Conservation (phyloP, 2,329 filamentous ascomycete species). For the Dactylonectria estremocensis region DNA sequence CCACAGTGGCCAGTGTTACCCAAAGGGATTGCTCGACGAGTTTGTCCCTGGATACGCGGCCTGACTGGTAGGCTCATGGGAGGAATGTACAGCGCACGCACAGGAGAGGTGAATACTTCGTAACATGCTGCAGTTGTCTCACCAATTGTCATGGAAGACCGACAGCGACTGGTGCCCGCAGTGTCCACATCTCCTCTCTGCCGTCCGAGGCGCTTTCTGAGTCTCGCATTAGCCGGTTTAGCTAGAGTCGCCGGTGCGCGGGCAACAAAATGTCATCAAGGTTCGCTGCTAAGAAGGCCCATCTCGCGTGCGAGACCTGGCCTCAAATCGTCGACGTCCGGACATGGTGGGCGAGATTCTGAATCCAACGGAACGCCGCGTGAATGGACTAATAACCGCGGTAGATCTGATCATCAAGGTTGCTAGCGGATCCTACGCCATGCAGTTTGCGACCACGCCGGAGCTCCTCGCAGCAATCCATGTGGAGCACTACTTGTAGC, state of each 20-base stretch:
- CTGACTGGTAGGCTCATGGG: slow-evolving; percentile 14
- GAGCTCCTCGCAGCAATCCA: slow-evolving; percentile 14
- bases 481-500: slow-evolving; percentile 28
- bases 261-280: slow-evolving; percentile 8
- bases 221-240: slow-evolving; percentile 1
- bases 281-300: not conserved
- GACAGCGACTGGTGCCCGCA: slow-evolving; percentile 17
- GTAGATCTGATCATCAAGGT: slow-evolving; percentile 39
- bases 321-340: not conserved
- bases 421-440: slow-evolving; percentile 32
- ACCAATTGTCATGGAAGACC: slow-evolving; percentile 19
- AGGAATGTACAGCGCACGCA: slow-evolving; percentile 6
- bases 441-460: slow-evolving; percentile 14
- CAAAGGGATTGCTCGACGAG: slow-evolving; percentile 11
- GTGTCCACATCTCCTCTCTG: slow-evolving; percentile 12
- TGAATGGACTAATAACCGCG: slow-evolving; percentile 16
- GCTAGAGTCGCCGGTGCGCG: not conserved
- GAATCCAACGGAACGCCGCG: slow-evolving; percentile 18
- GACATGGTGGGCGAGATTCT: slow-evolving; percentile 7
- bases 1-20: slow-evolving; percentile 16
- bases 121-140: slow-evolving; percentile 8
- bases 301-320: not conserved
- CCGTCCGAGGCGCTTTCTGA: slow-evolving; percentile 20
- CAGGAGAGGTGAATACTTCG: not conserved
- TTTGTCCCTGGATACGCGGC: slow-evolving; percentile 14